Conservation (phyloP, 164 flowering plant species). For the Sextonia rubra region DNA sequence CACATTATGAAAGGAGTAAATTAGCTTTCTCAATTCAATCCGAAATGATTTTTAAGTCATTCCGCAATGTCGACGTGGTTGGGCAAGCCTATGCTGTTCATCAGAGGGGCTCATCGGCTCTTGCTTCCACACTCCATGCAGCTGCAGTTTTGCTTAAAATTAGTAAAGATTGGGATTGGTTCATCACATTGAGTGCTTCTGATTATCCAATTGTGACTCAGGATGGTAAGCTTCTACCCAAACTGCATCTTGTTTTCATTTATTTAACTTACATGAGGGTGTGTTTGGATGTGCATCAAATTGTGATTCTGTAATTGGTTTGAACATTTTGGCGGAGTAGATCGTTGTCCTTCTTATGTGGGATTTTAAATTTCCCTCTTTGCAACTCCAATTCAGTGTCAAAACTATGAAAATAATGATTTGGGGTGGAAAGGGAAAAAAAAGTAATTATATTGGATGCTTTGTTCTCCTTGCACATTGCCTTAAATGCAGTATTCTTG, state of each 20-base stretch:
- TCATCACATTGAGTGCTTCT: constrained; percentile 38
- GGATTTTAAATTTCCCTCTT: no score
- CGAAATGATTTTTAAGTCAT: constrained; percentile 23
- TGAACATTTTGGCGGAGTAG: no score
- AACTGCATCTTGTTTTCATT: not conserved
- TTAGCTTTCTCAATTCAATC: constrained; percentile 25
- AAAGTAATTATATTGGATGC: no score
- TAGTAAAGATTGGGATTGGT: constrained; percentile 31
- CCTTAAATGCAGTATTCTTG: no score
- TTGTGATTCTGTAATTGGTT: no score
- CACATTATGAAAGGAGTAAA: constrained; percentile 28
- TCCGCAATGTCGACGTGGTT: constrained; percentile 43
- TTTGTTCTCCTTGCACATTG: no score
- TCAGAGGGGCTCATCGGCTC: constrained; percentile 36
- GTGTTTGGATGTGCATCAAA: not conserved
- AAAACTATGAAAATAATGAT: no score
- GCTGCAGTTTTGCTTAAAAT: constrained; percentile 40
- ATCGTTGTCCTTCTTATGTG: no score
- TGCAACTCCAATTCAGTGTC: no score
- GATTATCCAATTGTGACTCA: constrained; percentile 55
- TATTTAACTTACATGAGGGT: not conserved
- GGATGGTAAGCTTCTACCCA: constrained; percentile 36
- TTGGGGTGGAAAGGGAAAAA: no score
- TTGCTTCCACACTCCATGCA: constrained; percentile 45
- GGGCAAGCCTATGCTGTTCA: constrained; percentile 32